These are phyloP conservation scores for Wickerhamiella galacta DNA, from an alignment of 805 yeast genomes.

Conservation along the genomic window DNA sequence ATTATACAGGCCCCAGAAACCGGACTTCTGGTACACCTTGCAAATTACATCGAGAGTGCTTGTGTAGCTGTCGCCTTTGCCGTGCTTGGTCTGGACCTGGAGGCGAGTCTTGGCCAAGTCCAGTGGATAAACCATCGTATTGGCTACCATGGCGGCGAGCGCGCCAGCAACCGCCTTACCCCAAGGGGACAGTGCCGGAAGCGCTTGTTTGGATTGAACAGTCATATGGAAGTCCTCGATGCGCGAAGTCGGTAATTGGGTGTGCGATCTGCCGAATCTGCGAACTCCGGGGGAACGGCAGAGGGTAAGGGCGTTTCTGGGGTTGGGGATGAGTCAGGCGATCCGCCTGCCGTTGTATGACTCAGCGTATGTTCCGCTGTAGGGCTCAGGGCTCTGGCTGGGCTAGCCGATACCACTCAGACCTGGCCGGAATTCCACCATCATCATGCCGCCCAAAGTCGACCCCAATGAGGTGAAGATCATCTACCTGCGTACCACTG, in stretches of 20 bases:
- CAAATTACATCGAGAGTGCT: constrained; percentile 45
- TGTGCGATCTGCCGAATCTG: background rate
- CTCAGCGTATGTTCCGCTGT: background rate
- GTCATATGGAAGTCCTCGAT: constrained; percentile 3
- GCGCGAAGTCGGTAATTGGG: background rate
- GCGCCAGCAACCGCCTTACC: constrained; percentile 77
- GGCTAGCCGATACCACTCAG: constrained; percentile 1
- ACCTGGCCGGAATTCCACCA: background rate
- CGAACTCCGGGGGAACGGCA: background rate
- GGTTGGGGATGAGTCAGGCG: background rate
- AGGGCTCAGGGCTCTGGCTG: constrained; percentile 1
- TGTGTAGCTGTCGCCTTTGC: constrained; percentile 26
- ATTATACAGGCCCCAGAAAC: constrained; percentile 51
- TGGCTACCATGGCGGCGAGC: constrained; percentile 64
- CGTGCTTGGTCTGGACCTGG: constrained; percentile 39
- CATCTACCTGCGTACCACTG: constrained; percentile 98
- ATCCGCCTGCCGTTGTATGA: background rate
- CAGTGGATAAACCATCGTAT: constrained; percentile 61
- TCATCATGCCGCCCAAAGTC: constrained; percentile 81
- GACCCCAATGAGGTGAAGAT: constrained; percentile 97
- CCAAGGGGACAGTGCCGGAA: constrained; percentile 30
- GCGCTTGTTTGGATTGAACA: constrained; percentile 2
- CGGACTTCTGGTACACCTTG: constrained; percentile 39
- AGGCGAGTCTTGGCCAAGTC: constrained; percentile 63
- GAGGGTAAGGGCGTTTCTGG: background rate